Evolutionary conservation across 2,329 filamentous ascomycete genomes (phyloP).

Genomic region (Verticillium tricorpus): DNA sequence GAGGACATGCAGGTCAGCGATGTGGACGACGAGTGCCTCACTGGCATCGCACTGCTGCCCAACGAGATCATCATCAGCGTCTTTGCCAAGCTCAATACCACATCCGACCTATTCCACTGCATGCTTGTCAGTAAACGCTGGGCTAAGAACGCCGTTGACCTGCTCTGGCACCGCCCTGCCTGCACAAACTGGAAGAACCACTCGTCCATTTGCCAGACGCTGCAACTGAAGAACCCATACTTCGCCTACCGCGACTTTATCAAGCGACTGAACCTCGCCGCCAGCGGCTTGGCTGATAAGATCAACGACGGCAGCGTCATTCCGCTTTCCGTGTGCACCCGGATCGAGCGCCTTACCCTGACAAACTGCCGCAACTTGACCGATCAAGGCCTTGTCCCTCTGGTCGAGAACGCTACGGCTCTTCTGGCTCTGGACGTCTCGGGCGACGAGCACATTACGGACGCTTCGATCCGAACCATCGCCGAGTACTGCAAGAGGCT

Average conservation of each 20-base stretch:
- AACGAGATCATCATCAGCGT: conserved; percentile 93
- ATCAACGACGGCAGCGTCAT: conserved; percentile 87
- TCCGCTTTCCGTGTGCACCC: conserved; percentile 78
- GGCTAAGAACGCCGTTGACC: conserved; percentile 86
- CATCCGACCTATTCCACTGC: conserved; percentile 76
- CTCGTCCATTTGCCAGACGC: conserved; percentile 72
- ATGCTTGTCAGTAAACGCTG: conserved; percentile 94
- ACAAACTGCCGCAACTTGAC: conserved; percentile 85
- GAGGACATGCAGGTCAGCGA: conserved; percentile 68
- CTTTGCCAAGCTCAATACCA: conserved; percentile 75
- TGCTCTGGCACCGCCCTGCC: conserved; percentile 90
- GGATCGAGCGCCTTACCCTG: conserved; percentile 86
- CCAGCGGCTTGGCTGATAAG: conserved; percentile 53
- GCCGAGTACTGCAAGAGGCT: conserved; percentile 78
- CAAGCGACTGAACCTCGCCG: conserved; percentile 84
- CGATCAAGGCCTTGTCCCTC: conserved; percentile 73
- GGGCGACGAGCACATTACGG: conserved; percentile 76
- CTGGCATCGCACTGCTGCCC: conserved; percentile 81
- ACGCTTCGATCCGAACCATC: conserved; percentile 71
- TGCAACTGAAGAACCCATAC: conserved; percentile 68
- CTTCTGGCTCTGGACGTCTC: conserved; percentile 90
- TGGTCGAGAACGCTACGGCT: conserved; percentile 74
- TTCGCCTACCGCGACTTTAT: conserved; percentile 89
- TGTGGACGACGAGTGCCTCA: conserved; percentile 59
- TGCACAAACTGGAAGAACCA: conserved; percentile 86